phyloP scores from a whole-genome alignment of 306 rosid species.

The Inga laurina region DNA sequence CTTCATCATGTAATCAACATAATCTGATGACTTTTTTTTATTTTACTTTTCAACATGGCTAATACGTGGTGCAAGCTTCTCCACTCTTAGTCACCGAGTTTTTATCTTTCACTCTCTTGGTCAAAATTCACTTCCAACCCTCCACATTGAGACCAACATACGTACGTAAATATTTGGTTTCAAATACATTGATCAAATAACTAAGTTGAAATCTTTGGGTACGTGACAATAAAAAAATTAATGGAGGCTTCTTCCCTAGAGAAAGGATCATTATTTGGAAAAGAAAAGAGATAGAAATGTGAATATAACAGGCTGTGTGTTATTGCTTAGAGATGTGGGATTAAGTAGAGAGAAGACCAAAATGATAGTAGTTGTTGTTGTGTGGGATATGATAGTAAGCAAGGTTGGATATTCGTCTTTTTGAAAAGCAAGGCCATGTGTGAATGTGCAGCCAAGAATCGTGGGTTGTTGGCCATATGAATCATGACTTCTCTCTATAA shows the following conservation, averaged over 20 bases:
- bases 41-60: conserved; percentile 18
- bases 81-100: not conserved
- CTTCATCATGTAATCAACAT: conserved; percentile 32
- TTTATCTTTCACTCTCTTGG: not conserved
- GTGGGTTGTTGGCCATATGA: conserved; percentile 35
- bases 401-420: conserved; percentile 26
- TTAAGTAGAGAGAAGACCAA: conserved; percentile 40
- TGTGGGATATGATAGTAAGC: conserved; percentile 28
- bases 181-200: conserved; percentile 28
- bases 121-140: conserved; percentile 1
- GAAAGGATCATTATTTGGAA: not conserved
- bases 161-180: not conserved
- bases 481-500: conserved; percentile 41
- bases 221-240: conserved; percentile 28
- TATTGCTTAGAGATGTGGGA: conserved; percentile 30
- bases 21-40: conserved; percentile 10
- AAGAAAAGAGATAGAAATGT: not conserved
- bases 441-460: conserved; percentile 56
- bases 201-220: conserved; percentile 31
- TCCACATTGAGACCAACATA: not conserved
- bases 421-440: conserved; percentile 40
- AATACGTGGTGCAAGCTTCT: conserved; percentile 26
- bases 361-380: not conserved
- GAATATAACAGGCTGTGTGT: not conserved
- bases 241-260: conserved; percentile 34